Evolutionary conservation across 2,329 filamentous ascomycete species (phyloP).

Genomic region (Ambrosiella cleistominuta): DNA sequence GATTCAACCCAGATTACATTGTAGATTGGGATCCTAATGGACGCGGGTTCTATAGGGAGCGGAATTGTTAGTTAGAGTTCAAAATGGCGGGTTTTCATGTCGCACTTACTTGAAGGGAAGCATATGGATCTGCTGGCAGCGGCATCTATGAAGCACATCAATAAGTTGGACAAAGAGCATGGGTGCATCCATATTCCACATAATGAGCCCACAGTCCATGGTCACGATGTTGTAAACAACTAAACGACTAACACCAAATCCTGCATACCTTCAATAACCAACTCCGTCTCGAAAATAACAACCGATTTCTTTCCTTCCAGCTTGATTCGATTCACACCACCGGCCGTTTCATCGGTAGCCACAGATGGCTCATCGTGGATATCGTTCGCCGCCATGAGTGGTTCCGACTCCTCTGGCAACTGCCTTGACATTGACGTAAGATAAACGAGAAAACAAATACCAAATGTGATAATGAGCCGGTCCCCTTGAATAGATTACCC

Average conservation of each 20-base stretch:
- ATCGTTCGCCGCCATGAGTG: slow-evolving; percentile 10
- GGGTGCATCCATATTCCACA: neutral
- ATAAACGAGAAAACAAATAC: neutral
- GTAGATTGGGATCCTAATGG: slow-evolving; percentile 25
- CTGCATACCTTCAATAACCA: neutral
- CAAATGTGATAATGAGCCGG: neutral
- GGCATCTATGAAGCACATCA: slow-evolving; percentile 5
- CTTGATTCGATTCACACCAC: slow-evolving; percentile 10
- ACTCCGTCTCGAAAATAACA: neutral
- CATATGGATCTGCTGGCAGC: slow-evolving; percentile 5
- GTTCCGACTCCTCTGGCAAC: slow-evolving; percentile 9
- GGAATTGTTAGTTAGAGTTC: neutral
- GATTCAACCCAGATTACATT: slow-evolving; percentile 69
- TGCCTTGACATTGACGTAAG: slow-evolving; percentile 2
- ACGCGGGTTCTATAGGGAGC: slow-evolving; percentile 2
- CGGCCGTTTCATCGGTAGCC: slow-evolving; percentile 12
- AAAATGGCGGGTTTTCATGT: neutral
- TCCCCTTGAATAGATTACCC: no score
- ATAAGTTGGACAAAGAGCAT: neutral
- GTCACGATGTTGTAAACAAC: neutral
- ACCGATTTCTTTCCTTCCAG: slow-evolving; percentile 15
- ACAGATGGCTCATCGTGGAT: slow-evolving; percentile 13
- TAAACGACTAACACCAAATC: neutral
- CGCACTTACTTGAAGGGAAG: slow-evolving; percentile 11
- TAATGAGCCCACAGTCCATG: neutral